Conservation (phyloP, 1,139 yeast species). For the Yueomyces sp. region DNA sequence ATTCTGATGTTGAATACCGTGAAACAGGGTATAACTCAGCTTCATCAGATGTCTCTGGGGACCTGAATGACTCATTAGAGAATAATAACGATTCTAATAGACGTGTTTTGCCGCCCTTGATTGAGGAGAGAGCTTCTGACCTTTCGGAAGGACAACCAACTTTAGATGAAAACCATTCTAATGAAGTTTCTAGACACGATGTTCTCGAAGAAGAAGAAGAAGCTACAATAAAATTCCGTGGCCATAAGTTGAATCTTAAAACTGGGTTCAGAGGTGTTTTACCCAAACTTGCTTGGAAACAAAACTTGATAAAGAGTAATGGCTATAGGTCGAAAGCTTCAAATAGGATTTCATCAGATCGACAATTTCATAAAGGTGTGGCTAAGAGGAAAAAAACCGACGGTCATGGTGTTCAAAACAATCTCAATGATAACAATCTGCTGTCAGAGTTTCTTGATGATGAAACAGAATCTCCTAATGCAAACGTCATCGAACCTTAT, state of each 20-base stretch:
- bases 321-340: no score
- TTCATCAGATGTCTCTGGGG: no score
- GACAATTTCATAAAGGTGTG: no score
- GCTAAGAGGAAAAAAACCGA: no score
- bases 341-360: no score
- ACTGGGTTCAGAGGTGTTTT: conserved; percentile 22
- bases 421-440: no score
- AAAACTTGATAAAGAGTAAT: no score
- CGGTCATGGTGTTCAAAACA: no score
- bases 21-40: background rate
- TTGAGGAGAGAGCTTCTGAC: background rate
- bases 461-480: no score
- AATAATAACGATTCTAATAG: background rate
- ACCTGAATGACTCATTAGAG: background rate
- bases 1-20: background rate
- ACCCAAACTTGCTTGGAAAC: conserved; percentile 20
- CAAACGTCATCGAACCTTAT: no score
- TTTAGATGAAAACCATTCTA: background rate
- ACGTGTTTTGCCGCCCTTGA: background rate
- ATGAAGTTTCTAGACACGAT: background rate
- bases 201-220: conserved; percentile 1
- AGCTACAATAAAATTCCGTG: conserved; percentile 14
- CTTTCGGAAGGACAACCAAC: background rate
- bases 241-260: conserved; percentile 15
- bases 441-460: no score